A percentile compares a stretch with the other conserved stretches of the same genome.
Conservation (phyloP, 1,284 basidiomycete genomes). For the Earliella scabrosa region DNA sequence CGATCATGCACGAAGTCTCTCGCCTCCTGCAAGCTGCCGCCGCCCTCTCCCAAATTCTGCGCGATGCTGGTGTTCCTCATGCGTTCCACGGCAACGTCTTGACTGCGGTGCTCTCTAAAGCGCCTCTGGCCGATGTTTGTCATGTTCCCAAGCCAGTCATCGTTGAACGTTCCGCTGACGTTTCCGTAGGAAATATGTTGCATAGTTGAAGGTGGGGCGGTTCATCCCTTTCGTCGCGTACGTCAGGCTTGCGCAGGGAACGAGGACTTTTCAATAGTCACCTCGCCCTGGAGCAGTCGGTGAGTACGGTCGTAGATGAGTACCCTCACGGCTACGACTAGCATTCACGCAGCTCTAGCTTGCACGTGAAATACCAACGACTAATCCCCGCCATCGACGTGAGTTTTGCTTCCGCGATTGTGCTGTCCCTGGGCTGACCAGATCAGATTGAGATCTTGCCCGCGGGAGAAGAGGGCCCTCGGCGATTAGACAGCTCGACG, state of each 20-base stretch:
- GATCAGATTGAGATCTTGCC: constrained; percentile 78
- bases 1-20: constrained; percentile 62
- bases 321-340: constrained; percentile 8
- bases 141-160: background rate
- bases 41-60: constrained; percentile 60
- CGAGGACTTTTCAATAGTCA: constrained; percentile 45
- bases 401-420: constrained; percentile 19
- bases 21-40: constrained; percentile 67
- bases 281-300: constrained; percentile 62
- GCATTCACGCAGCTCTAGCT: constrained; percentile 28
- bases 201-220: constrained; percentile 55
- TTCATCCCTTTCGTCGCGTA: constrained; percentile 58
- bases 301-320: constrained; percentile 24
- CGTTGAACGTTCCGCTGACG: constrained; percentile 14
- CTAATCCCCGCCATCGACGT: constrained; percentile 43
- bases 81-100: constrained; percentile 71
- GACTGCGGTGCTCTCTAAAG: constrained; percentile 60
- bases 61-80: constrained; percentile 56
- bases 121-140: constrained; percentile 59
- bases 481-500: constrained; percentile 65
- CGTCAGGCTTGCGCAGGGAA: constrained; percentile 52
- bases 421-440: background rate
- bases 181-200: constrained; percentile 55
- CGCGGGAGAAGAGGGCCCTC: constrained; percentile 79
- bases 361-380: constrained; percentile 42